phyloP scores from a whole-genome alignment of 192 early-diverging fungal genomes.

The Paraglomus occultum region DNA sequence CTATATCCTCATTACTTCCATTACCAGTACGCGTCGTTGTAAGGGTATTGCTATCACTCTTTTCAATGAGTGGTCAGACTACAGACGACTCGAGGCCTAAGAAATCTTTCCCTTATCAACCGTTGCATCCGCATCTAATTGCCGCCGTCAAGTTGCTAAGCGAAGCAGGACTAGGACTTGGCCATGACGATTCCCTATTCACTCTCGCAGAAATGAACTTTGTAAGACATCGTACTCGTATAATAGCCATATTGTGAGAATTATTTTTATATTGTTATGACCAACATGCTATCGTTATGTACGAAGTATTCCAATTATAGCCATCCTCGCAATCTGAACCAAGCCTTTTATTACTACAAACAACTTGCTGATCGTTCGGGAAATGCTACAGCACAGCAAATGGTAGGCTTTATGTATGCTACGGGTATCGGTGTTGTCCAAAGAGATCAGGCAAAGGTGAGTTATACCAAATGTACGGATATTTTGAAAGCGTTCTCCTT shows the following conservation, averaged over 20 bases:
- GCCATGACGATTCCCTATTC: conserved; percentile 57
- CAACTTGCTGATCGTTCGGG: conserved; percentile 62
- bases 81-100: not conserved
- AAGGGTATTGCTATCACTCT: not conserved
- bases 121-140: conserved; percentile 29
- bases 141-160: conserved; percentile 45
- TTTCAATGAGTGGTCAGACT: not conserved
- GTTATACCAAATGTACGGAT: not conserved
- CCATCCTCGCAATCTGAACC: conserved; percentile 47
- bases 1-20: not conserved
- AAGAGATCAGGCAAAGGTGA: conserved; percentile 68
- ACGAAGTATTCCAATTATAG: conserved; percentile 5
- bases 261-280: not conserved
- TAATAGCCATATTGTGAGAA: not conserved
- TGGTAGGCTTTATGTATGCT: conserved; percentile 88
- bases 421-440: conserved; percentile 77
- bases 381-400: conserved; percentile 82
- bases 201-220: conserved; percentile 71
- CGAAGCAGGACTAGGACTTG: conserved; percentile 45
- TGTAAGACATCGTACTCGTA: conserved; percentile 44
- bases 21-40: not conserved
- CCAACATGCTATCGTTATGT: not conserved
- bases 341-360: conserved; percentile 66
- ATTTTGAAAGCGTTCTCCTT: not conserved
- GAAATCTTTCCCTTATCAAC: not conserved